Evolutionary conservation across 2,329 filamentous ascomycete species (phyloP).

Genomic region (Colletotrichum cuscutae): DNA sequence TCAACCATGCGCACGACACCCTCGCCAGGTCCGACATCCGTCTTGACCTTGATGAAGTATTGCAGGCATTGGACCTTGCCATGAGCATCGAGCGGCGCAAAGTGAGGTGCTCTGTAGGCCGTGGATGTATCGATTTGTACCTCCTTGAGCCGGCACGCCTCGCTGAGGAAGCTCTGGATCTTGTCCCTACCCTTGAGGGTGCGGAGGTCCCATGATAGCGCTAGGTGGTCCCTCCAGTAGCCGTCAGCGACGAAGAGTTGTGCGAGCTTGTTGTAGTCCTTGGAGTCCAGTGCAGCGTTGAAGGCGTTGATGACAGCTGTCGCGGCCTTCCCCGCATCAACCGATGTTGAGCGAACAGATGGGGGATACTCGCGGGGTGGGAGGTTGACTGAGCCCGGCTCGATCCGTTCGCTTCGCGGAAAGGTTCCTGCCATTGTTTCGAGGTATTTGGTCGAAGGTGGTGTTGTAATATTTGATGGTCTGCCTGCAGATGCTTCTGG

Average conservation of each 20-base stretch:
- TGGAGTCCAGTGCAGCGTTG: slow-evolving; percentile 50
- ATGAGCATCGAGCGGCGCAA: slow-evolving; percentile 58
- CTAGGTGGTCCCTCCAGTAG: slow-evolving; percentile 69
- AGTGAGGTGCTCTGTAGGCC: slow-evolving; percentile 53
- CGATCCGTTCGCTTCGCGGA: slow-evolving; percentile 18
- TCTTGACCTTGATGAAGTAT: slow-evolving; percentile 66
- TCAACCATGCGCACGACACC: slow-evolving; percentile 65
- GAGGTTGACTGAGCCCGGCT: slow-evolving; percentile 66
- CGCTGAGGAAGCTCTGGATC: slow-evolving; percentile 52
- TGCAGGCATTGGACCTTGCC: slow-evolving; percentile 63
- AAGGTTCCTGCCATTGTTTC: slow-evolving; percentile 14
- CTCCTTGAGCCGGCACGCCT: slow-evolving; percentile 47
- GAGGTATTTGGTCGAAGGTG: no score
- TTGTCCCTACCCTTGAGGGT: slow-evolving; percentile 51
- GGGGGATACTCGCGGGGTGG: slow-evolving; percentile 55
- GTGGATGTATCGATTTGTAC: slow-evolving; percentile 59
- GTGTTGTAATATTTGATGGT: not conserved
- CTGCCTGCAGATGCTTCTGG: not conserved
- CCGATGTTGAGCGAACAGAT: slow-evolving; percentile 38
- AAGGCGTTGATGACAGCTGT: slow-evolving; percentile 48
- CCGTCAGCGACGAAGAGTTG: slow-evolving; percentile 54
- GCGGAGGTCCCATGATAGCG: slow-evolving; percentile 65
- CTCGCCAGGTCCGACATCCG: slow-evolving; percentile 62
- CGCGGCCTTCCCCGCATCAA: slow-evolving; percentile 51
- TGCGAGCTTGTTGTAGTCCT: slow-evolving; percentile 47